A percentile compares a stretch with the other conserved stretches of the same genome.
Evolutionary conservation across 164 flowering plant species (phyloP).

Genomic region (Stephania yunnanensis): DNA sequence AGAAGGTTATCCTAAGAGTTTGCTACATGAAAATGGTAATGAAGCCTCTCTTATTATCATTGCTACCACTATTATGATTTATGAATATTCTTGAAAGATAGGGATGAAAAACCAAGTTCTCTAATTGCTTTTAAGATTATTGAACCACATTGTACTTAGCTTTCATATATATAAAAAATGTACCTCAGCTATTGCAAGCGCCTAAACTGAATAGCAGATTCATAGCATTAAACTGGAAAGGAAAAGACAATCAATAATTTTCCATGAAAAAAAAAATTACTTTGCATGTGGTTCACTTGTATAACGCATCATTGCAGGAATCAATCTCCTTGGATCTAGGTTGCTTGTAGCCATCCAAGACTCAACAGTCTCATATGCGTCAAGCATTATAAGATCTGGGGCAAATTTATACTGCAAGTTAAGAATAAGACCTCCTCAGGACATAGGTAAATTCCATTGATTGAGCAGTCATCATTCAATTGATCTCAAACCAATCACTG

Average conservation of each 20-base stretch:
- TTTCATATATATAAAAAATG: too few species aligned
- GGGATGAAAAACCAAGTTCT: background rate
- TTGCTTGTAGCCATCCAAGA: slow-evolving; percentile 86
- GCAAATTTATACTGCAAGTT: slow-evolving; percentile 92
- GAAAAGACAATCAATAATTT: background rate
- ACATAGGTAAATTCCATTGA: background rate
- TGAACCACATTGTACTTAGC: background rate
- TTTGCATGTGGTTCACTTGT: slow-evolving; percentile 99
- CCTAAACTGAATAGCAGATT: background rate
- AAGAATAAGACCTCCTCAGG: background rate
- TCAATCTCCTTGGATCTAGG: slow-evolving; percentile 85
- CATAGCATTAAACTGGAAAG: background rate
- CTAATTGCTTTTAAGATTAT: background rate
- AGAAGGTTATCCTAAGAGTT: background rate
- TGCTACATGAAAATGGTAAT: background rate
- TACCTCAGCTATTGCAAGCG: background rate
- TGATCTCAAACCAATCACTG: background rate
- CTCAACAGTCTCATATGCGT: slow-evolving; percentile 98
- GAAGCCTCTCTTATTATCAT: background rate
- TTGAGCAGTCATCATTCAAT: background rate
- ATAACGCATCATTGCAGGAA: slow-evolving; percentile 99
- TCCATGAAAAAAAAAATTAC: slow-evolving; percentile 29
- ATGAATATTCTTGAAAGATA: background rate
- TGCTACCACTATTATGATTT: background rate
- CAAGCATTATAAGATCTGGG: slow-evolving; percentile 96